These are phyloP conservation scores for Ganoderma meredithae DNA, from an alignment of 1,284 basidiomycete genomes.

Conservation along the genomic window DNA sequence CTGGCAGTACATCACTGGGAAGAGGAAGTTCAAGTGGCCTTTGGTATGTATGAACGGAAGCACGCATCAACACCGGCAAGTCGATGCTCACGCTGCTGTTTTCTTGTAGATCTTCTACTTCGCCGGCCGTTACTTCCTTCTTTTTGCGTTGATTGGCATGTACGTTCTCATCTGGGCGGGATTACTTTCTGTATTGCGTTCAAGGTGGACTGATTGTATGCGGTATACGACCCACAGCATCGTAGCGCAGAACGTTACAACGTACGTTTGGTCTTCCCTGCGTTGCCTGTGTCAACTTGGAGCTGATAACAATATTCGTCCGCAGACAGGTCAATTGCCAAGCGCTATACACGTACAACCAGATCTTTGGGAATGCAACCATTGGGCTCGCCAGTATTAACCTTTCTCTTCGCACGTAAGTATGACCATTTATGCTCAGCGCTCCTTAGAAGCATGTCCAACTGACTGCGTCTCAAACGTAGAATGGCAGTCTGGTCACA, in stretches of 20 bases:
- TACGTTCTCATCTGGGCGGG: slow-evolving; percentile 23
- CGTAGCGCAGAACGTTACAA: slow-evolving; percentile 63
- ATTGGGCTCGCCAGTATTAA: slow-evolving; percentile 82
- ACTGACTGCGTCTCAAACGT: slow-evolving; percentile 18
- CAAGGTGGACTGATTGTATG: slow-evolving; percentile 12
- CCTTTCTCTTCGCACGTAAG: slow-evolving; percentile 76
- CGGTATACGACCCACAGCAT: slow-evolving; percentile 46
- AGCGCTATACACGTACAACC: slow-evolving; percentile 77
- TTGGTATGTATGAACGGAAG: slow-evolving; percentile 37
- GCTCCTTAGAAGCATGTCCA: slow-evolving; percentile 1
- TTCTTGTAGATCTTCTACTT: slow-evolving; percentile 72
- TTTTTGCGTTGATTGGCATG: slow-evolving; percentile 79
- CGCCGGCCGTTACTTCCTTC: slow-evolving; percentile 71
- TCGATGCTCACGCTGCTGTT: slow-evolving; percentile 8
- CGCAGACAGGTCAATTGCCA: slow-evolving; percentile 69
- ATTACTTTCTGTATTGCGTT: slow-evolving; percentile 7
- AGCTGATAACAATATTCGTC: slow-evolving; percentile 18
- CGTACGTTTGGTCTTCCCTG: slow-evolving; percentile 43
- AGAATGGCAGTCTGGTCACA: slow-evolving; percentile 80
- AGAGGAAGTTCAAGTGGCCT: slow-evolving; percentile 60
- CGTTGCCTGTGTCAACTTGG: not conserved
- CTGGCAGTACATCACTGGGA: slow-evolving; percentile 67
- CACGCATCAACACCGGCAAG: not conserved
- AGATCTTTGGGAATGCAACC: slow-evolving; percentile 71
- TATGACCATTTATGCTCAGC: slow-evolving; percentile 19